phyloP scores from a whole-genome alignment of 1,139 yeast species.

The Diutina rugosa region DNA sequence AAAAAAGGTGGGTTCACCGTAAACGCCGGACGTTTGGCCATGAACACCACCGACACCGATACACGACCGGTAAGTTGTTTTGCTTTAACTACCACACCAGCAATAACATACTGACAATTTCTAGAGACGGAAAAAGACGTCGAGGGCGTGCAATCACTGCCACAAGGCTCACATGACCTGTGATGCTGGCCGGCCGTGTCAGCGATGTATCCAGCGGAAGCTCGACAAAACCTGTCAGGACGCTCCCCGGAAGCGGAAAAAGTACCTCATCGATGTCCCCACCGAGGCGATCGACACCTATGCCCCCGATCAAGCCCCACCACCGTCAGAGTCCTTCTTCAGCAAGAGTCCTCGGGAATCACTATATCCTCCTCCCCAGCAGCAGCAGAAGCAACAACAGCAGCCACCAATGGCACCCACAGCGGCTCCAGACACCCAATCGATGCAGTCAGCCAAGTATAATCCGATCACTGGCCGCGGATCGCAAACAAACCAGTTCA shows the following conservation, averaged over 20 bases:
- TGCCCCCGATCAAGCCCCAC: background rate
- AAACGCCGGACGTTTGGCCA: background rate
- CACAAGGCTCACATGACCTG: conserved; percentile 83
- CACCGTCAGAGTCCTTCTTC: background rate
- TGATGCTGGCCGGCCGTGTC: conserved; percentile 71
- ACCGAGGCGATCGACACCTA: background rate
- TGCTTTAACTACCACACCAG: too few species aligned
- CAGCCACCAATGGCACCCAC: conserved; percentile 2
- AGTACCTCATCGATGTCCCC: conserved; percentile 56
- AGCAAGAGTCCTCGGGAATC: background rate
- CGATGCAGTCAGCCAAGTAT: background rate
- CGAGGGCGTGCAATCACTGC: conserved; percentile 79
- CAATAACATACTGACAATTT: background rate
- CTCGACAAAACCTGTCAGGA: conserved; percentile 67
- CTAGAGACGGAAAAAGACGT: conserved; percentile 38
- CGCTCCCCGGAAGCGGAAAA: conserved; percentile 80
- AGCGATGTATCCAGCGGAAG: conserved; percentile 62
- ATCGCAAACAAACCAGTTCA: conserved; percentile 16
- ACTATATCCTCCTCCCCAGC: background rate
- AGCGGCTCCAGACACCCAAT: conserved; percentile 4
- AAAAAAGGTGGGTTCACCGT: background rate
- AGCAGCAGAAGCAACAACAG: conserved; percentile 5
- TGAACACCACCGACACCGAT: background rate
- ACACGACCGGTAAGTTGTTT: background rate
- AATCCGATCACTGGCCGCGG: background rate